Evolutionary conservation across 1,139 yeast genomes (phyloP).

Genomic region (Debaryomyces nepalensis): DNA sequence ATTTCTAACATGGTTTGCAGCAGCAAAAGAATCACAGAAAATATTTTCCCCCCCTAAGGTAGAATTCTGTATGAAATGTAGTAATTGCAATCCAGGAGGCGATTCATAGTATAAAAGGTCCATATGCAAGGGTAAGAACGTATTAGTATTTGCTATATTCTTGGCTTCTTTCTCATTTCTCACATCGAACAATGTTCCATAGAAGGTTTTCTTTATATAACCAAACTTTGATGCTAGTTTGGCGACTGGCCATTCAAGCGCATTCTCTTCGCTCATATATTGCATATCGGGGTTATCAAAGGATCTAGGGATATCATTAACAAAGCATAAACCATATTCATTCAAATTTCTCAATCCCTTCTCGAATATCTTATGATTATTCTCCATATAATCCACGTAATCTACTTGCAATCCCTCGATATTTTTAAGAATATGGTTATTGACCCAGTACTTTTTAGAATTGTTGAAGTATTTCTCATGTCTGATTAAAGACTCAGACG

Average conservation of each 20-base stretch:
- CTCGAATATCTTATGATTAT: conserved; percentile 36
- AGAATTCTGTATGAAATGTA: conserved; percentile 68
- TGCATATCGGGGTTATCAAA: conserved; percentile 16
- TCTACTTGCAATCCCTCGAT: conserved; percentile 31
- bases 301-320: conserved; percentile 56
- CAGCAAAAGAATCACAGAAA: conserved; percentile 76
- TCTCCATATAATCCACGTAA: conserved; percentile 49
- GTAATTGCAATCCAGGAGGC: conserved; percentile 80
- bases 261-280: conserved; percentile 35
- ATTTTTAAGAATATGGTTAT: conserved; percentile 20
- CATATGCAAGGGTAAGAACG: conserved; percentile 77
- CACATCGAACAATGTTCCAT: conserved; percentile 77
- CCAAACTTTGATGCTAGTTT: conserved; percentile 66
- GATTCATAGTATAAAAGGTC: conserved; percentile 80
- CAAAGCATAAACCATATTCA: conserved; percentile 61
- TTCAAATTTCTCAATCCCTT: conserved; percentile 54
- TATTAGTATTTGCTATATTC: conserved; percentile 74
- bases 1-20: conserved; percentile 58
- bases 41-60: conserved; percentile 72
- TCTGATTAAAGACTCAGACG: conserved; percentile 38
- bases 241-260: conserved; percentile 45
- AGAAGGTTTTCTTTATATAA: conserved; percentile 72
- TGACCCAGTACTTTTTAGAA: conserved; percentile 49
- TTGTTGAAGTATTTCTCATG: conserved; percentile 38
- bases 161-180: conserved; percentile 60